A percentile compares a stretch with the other conserved stretches of the same genome.
Evolutionary conservation across 208 protist species (phyloP).

Genomic region (Eutreptiella sp.): DNA sequence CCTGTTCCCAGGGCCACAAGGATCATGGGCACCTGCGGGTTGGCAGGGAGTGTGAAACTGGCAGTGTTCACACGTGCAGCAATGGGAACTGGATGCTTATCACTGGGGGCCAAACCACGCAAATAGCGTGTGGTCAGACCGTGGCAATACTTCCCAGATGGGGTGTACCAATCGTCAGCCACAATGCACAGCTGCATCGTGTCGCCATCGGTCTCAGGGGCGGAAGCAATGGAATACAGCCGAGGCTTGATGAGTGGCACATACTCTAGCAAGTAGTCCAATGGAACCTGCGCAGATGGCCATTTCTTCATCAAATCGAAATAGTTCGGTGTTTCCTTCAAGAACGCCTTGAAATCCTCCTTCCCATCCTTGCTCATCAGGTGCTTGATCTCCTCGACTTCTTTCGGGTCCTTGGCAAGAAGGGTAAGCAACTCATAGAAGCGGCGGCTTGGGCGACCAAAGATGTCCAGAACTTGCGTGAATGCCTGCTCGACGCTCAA

Average conservation of each 20-base stretch:
- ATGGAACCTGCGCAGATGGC: conserved; percentile 11
- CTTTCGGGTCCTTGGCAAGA: conserved; percentile 14
- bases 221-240: conserved; percentile 22
- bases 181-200: conserved; percentile 20
- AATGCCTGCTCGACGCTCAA: conserved; percentile 11
- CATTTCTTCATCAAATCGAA: conserved; percentile 18
- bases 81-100: not conserved
- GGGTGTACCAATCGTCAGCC: conserved; percentile 11
- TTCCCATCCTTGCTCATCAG: conserved; percentile 9
- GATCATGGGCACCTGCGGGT: not conserved
- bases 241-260: conserved; percentile 28
- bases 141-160: not conserved
- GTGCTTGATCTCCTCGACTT: conserved; percentile 18
- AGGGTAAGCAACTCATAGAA: conserved; percentile 28
- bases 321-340: conserved; percentile 12
- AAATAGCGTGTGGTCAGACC: conserved; percentile 25
- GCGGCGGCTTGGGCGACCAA: conserved; percentile 9
- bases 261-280: conserved; percentile 17
- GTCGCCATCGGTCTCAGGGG: not conserved
- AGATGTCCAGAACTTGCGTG: conserved; percentile 18
- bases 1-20: conserved; percentile 11
- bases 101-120: too few species aligned
- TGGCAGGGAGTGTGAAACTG: not conserved
- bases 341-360: not conserved
- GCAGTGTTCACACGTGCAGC: conserved; percentile 2